Conservation (phyloP, 768 basidiomycete genomes). For the Boletus patriciae region DNA sequence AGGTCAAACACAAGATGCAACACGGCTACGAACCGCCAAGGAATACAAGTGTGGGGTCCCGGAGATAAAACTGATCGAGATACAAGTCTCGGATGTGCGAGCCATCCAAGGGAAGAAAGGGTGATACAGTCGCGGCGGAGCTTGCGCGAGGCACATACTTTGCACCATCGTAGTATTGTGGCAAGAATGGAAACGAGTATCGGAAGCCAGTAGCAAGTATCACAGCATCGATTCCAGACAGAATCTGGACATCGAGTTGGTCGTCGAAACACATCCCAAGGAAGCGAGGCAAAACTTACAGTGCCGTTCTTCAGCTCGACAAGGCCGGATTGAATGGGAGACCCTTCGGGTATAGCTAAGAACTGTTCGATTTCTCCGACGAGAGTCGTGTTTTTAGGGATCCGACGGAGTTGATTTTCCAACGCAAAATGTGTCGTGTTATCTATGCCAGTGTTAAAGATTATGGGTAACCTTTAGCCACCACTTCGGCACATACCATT, state of each 20-base stretch:
- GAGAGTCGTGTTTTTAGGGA: constrained; percentile 12
- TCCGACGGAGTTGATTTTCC: background rate
- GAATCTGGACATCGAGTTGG: background rate
- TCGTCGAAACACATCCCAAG: background rate
- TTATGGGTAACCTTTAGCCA: background rate
- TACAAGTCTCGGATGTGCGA: constrained; percentile 11
- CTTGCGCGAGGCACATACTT: background rate
- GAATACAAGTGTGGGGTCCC: constrained; percentile 17
- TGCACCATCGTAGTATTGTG: constrained; percentile 17
- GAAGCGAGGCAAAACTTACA: background rate
- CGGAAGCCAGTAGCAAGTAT: constrained; percentile 15
- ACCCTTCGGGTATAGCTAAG: constrained; percentile 3
- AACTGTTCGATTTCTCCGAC: constrained; percentile 17
- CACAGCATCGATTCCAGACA: constrained; percentile 11
- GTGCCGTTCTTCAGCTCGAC: constrained; percentile 18
- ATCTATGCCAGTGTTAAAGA: background rate
- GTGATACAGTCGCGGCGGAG: background rate
- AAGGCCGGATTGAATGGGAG: constrained; percentile 13
- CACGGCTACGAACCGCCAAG: background rate
- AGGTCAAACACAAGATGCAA: background rate
- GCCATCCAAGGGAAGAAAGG: constrained; percentile 12
- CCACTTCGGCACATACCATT: too few relatives aligned
- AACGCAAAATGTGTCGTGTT: background rate
- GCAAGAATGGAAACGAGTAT: constrained; percentile 18
- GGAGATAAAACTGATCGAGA: constrained; percentile 13